Percentiles rank a stretch among this genome's conserved stretches.
These are phyloP conservation scores for Trametes cingulata DNA, from an alignment of 768 basidiomycete species.

Conservation along the genomic window DNA sequence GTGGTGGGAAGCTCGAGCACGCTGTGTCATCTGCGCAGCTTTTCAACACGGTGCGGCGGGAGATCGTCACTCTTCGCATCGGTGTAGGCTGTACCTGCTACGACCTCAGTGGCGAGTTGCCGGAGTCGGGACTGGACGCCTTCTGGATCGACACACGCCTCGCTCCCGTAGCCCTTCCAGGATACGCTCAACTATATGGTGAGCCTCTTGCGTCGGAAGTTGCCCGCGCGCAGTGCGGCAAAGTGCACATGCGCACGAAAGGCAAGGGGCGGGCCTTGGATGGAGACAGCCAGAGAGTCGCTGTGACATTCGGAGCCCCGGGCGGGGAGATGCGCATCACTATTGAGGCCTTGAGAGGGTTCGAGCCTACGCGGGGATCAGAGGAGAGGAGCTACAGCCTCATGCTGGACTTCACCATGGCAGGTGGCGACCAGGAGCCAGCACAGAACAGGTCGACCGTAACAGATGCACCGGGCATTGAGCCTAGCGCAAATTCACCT, in stretches of 20 bases:
- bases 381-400: neutral
- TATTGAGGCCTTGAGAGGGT: neutral
- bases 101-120: neutral
- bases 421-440: neutral
- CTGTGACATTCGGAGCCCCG: neutral
- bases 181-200: neutral
- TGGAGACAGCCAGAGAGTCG: neutral
- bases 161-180: neutral
- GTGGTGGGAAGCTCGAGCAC: neutral
- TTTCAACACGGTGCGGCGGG: neutral
- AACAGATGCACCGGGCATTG: neutral
- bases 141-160: conserved; percentile 1
- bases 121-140: neutral
- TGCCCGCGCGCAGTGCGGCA: neutral
- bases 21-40: neutral
- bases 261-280: conserved; percentile 1
- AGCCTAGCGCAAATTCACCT: too few relatives aligned
- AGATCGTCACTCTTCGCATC: neutral
- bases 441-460: neutral
- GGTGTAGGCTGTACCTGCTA: neutral
- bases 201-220: neutral
- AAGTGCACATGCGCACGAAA: neutral
- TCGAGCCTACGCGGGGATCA: neutral
- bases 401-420: neutral
- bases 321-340: neutral